Base-by-base conservation (phyloP, 2,329 filamentous ascomycete genomes). In the Phoma herbarum region DNA sequence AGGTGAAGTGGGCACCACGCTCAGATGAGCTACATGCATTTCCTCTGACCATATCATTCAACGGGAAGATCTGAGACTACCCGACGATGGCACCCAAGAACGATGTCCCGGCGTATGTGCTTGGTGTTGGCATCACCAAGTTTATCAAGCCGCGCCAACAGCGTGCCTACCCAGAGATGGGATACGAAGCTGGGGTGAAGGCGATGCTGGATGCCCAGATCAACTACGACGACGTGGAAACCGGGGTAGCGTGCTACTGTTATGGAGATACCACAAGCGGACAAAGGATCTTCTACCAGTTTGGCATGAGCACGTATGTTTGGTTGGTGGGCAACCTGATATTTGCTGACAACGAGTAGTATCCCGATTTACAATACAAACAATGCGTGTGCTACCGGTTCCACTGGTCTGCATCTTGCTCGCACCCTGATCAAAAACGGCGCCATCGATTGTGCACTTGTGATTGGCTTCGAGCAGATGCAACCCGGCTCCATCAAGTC, bases 401-500 rank as follows among this genome's bases (percentile, higher is more conserved):
- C 90, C 1, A 96, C 93, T 0, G 94, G 94, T 7, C 82, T 97
- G 47, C 87, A 89, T 72, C 88, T 97, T 83, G 94, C 85, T 1
- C 85, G 92, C 22, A 91, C 88, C 25, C 83, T 95, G 69, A 87
- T 97, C 66, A 84, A 87, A 20, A 85, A 90, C 67, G 93, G 93
- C 39, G 90, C 86, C 14, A 90, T 92, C 2, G 91, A 97, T 78
- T 96, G 92, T 75, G 87, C 96, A 12, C 82, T 98, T 61, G 93
- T 97, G 1, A 87, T 98, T 20, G 94, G 94, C 10, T 97, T 97
- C 69, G 94, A 98, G 83, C 96, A 97, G 85, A 98, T 98, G 94
- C 92, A 89, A 80, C 89, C 90, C 0, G 94, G 94, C 18, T 91
- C 88, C 64, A 84, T 98, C 66, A 88, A 93, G 80, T 86, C 82